These are phyloP conservation scores for Phytophthora sp. DNA, from an alignment of 352 stramenopile genomes.

Conservation along the genomic window DNA sequence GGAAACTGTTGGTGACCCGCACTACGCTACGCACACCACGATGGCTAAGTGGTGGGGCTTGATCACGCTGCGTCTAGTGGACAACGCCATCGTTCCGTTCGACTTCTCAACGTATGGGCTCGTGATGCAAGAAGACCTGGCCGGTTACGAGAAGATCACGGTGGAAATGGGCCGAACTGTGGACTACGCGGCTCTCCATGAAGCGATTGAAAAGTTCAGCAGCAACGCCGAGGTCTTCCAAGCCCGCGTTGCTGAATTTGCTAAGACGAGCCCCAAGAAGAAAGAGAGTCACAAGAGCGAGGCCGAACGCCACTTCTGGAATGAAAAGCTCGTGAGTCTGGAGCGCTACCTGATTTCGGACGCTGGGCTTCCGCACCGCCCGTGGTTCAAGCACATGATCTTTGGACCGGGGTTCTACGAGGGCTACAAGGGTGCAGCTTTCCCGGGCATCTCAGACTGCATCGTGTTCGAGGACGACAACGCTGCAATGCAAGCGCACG, in stretches of 20 bases:
- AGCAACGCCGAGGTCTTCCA: slow-evolving; percentile 33
- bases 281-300: slow-evolving; percentile 11
- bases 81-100: slow-evolving; percentile 64
- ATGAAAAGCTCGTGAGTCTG: slow-evolving; percentile 39
- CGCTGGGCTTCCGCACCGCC: slow-evolving; percentile 39
- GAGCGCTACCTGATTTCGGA: slow-evolving; percentile 40
- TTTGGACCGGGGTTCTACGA: slow-evolving; percentile 51
- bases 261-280: slow-evolving; percentile 10
- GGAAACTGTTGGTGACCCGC: slow-evolving; percentile 64
- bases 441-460: slow-evolving; percentile 12
- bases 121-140: slow-evolving; percentile 62
- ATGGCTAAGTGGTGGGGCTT: slow-evolving; percentile 68
- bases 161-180: slow-evolving; percentile 25
- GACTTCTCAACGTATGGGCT: slow-evolving; percentile 71
- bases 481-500: slow-evolving; percentile 34
- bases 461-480: slow-evolving; percentile 40
- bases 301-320: slow-evolving; percentile 15
- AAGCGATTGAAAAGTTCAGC: slow-evolving; percentile 51
- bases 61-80: slow-evolving; percentile 60
- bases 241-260: slow-evolving; percentile 12
- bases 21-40: slow-evolving; percentile 59
- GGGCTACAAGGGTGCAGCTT: slow-evolving; percentile 41
- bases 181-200: slow-evolving; percentile 38
- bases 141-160: slow-evolving; percentile 32
- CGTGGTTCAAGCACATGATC: slow-evolving; percentile 50